Percentiles rank a stretch among this genome's conserved stretches.
Evolutionary conservation across 371 early-diverging fungal species (phyloP).

Genomic region (Mucor lusitanicus): DNA sequence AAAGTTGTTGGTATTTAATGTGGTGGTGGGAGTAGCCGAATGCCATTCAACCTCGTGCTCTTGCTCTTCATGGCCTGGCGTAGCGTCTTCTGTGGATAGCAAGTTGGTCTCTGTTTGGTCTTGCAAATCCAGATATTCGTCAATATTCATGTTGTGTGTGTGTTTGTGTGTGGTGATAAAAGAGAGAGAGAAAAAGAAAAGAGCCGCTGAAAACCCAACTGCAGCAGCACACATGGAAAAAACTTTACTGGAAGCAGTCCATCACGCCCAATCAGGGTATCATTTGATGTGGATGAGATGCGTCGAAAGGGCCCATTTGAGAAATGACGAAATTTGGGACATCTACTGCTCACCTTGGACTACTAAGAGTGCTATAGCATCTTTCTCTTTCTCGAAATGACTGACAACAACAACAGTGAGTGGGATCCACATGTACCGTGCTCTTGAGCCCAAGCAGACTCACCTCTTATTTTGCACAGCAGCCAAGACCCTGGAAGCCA

Average conservation of each 20-base stretch:
- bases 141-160: slow-evolving; percentile 23
- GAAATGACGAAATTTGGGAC: not conserved
- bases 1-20: not conserved
- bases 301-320: not conserved
- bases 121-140: slow-evolving; percentile 30
- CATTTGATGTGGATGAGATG: not conserved
- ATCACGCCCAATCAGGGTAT: not conserved
- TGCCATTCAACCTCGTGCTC: slow-evolving; percentile 20
- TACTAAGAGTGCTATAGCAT: not conserved
- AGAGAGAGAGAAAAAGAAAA: not conserved
- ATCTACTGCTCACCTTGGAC: not conserved
- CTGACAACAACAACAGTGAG: not conserved
- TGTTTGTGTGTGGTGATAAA: too few relatives aligned
- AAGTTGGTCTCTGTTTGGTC: slow-evolving; percentile 22
- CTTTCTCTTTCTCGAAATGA: not conserved
- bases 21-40: slow-evolving; percentile 11
- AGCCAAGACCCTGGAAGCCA: slow-evolving; percentile 69
- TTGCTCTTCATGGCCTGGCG: not conserved
- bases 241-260: not conserved
- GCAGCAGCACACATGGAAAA: not conserved
- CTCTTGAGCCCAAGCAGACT: too few relatives aligned
- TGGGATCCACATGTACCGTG: not conserved
- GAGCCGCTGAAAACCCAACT: not conserved
- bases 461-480: not conserved
- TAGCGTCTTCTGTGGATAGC: slow-evolving; percentile 16